Evolutionary conservation across 495 filamentous ascomycete species (phyloP), one percentile per base, ranked within the genome.

Genomic region (Daldinia decipiens): DNA sequence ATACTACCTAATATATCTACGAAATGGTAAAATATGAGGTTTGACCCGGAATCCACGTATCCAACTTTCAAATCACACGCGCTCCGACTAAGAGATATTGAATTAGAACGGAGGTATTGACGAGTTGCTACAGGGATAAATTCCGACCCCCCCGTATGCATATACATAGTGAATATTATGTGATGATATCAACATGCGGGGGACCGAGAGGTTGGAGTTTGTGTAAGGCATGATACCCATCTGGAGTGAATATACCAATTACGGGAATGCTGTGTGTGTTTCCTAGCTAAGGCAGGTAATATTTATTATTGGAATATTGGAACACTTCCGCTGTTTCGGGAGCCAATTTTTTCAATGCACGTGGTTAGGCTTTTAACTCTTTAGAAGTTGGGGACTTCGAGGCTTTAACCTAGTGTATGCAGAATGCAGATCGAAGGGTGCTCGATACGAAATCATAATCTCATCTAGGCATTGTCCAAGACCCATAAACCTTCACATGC

Each of bases 401-500:
- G 36, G 17, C 36, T 39, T 9, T 17, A 45, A 12, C 32, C 2
- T 34, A 3, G 32, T 34, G 32, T 34, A 11, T 34, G 1, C 11
- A 34, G 6, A 50, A 36, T 21, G 50, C 57, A n/a, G 26, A 65
- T 54, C 53, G 51, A 52, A 45, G 47, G 55, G 19, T 53, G 34
- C 45, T 64, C 52, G 45, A 63, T 55, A 60, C 32, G 40, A 45
- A 19, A 64, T 50, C 12, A 5, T 50, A 61, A 55, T 53, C 59
- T 45, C 17, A 34, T 21, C 45, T 26, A 60, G 36, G 45, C 26
- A 31, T 63, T 45, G 27, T 50, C 15, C 24, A 56, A 55, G 67
- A 65, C 67, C 59, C 62, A 26, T 45, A 65, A 60, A 60, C 38
- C 56, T 19, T 65, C 62, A 65, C 47, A 64, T 70, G 67, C 67